A percentile compares a stretch with the other conserved stretches of the same genome.
Conservation (phyloP, 805 yeast species). For the Sporopachydermia quercuum region DNA sequence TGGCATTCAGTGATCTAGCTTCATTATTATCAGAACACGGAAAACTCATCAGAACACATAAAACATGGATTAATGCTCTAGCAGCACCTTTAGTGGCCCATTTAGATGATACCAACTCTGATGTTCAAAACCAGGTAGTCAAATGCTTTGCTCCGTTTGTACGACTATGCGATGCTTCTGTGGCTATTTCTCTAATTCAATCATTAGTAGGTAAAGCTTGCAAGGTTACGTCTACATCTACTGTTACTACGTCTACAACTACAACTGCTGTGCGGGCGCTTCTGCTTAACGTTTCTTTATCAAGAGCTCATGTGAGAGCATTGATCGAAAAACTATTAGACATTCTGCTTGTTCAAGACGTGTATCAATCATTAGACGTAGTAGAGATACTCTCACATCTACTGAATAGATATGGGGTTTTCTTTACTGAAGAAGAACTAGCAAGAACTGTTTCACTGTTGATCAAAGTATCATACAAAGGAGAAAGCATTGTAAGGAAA, state of each 20-base stretch:
- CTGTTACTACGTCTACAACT: background rate
- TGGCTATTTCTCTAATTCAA: slow-evolving; percentile 11
- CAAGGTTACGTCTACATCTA: background rate
- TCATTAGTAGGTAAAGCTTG: slow-evolving; percentile 10
- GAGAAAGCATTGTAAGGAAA: slow-evolving; percentile 30
- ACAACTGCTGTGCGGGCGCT: slow-evolving; percentile 1
- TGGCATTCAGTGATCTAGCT: slow-evolving; percentile 69
- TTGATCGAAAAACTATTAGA: background rate
- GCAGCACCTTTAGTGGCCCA: slow-evolving; percentile 12
- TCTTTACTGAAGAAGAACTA: slow-evolving; percentile 13
- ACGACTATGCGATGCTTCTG: slow-evolving; percentile 13
- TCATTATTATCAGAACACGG: slow-evolving; percentile 22
- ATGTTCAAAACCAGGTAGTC: slow-evolving; percentile 63
- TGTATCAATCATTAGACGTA: background rate
- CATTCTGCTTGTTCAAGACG: background rate
- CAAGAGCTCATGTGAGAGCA: background rate
- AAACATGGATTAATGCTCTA: background rate
- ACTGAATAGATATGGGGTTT: slow-evolving; percentile 11
- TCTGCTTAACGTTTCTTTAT: background rate
- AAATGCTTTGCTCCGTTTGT: slow-evolving; percentile 33
- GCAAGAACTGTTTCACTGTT: slow-evolving; percentile 16
- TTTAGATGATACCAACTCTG: slow-evolving; percentile 48
- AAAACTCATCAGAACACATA: background rate
- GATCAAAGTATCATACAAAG: slow-evolving; percentile 22
- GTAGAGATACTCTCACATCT: slow-evolving; percentile 2